Evolutionary conservation across 116 monocot species (phyloP), one percentile per base, ranked within the genome.

Genomic region (Zostera marina): DNA sequence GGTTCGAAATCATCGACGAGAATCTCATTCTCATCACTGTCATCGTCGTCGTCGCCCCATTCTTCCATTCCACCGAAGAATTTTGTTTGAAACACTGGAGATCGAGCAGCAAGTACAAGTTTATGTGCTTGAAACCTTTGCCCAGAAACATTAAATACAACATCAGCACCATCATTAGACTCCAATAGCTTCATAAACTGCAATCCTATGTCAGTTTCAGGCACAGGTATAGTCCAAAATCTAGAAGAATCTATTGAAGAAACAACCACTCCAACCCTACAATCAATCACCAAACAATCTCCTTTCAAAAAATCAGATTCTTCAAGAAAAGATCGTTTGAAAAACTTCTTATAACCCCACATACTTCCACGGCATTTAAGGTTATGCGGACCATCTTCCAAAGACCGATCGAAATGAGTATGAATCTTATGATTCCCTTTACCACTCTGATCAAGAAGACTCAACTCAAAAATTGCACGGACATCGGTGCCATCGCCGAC

Each of bases 1-100:
- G 92, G 87, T 46, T 92, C 92, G 64, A 87, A 42, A 63, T 92
- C 87, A 47, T 54, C 52, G 62, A 92, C 64, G 43, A 64, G 16
- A 65, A 87, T 61, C 44, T 74, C 52, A 66, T 65, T 14, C n/a
- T n/a, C n/a, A n/a, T n/a, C n/a, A 23, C 26, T 59, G 1, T 63
- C 61, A 14, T 63, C 73, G 52, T 63, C 68, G n/a, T n/a, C n/a
- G n/a, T n/a, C n/a, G n/a, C n/a, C n/a, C n/a, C n/a, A n/a, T n/a
- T n/a, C n/a, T n/a, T n/a, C n/a, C n/a, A n/a, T n/a, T n/a, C n/a
- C n/a, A 15, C 80, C 80, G 69, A 72, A 80, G 52, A 80, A 80
- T 63, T 80, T 75, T 16, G 75, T 76, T 38, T 53, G 68, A 58
- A 80, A 80, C 8, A 80, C 75, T 2, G 80, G 80, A 19, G 80